Base-by-base conservation (phyloP, 306 rosid species). In the Astragalus membranaceus region DNA sequence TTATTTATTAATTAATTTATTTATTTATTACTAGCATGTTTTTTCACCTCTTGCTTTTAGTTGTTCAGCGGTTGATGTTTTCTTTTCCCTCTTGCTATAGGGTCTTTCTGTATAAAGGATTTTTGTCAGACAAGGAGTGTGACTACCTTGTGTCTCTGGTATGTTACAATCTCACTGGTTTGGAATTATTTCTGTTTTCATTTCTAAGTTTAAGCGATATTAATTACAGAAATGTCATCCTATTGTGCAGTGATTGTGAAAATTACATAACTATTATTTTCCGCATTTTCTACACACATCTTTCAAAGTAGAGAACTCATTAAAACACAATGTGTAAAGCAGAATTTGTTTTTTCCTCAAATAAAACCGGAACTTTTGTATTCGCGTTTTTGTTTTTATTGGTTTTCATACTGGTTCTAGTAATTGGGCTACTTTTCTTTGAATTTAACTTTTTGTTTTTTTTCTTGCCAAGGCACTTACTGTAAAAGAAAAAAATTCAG, bases 71-170 rank as follows among this genome's bases (percentile, higher is more conserved):
- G 64, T 66, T 71, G 70, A 72, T 63, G 69, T 16, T 17, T 32
- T 77, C 29, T 36, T 77, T 10, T 61, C 13, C 43, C 53, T 70
- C 14, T 64, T 77, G 72, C 69, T 72, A 61, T 76, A 92, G 98
- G 92, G 86, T 85, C 44, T 92, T 89, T 80, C 60, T 88, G 11
- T 88, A 90, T 66, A 15, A 72, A 72, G 88, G 79, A 0, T 85
- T 92, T 55, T 73, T 92, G 44, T 86, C 92, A 7, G 89, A 82
- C 26, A 84, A 79, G 71, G 96, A 92, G 80, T 92, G 96, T 79
- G 96, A 88, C 56, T 82, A 86, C 82, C 92, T 92, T 47, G 72
- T 88, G 74, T 82, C 82, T 75, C 64, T 81, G 93, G 98, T 92
- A 89, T 53, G n/a, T 46, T 43, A 17, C 56, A 13, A 44, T 61